These are phyloP conservation scores for Neonectria magnoliae DNA, from an alignment of 2,329 filamentous ascomycete species.

Conservation along the genomic window DNA sequence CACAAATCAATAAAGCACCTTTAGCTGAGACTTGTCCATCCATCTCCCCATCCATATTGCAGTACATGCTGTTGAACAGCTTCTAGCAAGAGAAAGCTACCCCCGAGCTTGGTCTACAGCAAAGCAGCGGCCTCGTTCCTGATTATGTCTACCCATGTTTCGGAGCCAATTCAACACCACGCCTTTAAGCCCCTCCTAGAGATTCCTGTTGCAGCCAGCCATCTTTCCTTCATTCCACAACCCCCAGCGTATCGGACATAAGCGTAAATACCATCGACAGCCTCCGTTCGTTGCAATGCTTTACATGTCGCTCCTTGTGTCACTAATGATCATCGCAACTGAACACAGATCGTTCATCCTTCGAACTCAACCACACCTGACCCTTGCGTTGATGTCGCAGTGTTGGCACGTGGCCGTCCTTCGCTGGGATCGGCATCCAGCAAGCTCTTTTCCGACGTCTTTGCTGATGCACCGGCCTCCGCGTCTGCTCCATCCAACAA, in stretches of 20 bases:
- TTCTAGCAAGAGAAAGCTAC: neutral
- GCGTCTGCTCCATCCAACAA: conserved; percentile 80
- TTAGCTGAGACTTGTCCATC: neutral
- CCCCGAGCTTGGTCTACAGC: neutral
- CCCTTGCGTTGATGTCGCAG: conserved; percentile 43
- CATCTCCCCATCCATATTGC: neutral
- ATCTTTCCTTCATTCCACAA: conserved; percentile 8
- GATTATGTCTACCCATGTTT: conserved; percentile 19
- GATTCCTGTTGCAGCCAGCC: conserved; percentile 20
- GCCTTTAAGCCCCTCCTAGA: conserved; percentile 24
- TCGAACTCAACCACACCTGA: conserved; percentile 57
- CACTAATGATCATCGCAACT: neutral
- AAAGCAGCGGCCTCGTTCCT: conserved; percentile 6
- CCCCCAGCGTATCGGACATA: conserved; percentile 27
- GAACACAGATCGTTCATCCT: conserved; percentile 39
- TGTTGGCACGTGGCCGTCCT: conserved; percentile 41
- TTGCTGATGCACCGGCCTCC: conserved; percentile 63
- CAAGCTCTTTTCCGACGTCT: conserved; percentile 46
- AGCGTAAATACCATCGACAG: conserved; percentile 18
- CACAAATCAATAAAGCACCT: neutral
- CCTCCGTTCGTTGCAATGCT: conserved; percentile 28
- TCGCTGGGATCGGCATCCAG: conserved; percentile 46
- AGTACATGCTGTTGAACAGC: neutral
- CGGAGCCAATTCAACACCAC: conserved; percentile 15
- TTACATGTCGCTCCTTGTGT: conserved; percentile 25